Conservation (phyloP, 2,329 filamentous ascomycete genomes). For the Spiromastix sp. region DNA sequence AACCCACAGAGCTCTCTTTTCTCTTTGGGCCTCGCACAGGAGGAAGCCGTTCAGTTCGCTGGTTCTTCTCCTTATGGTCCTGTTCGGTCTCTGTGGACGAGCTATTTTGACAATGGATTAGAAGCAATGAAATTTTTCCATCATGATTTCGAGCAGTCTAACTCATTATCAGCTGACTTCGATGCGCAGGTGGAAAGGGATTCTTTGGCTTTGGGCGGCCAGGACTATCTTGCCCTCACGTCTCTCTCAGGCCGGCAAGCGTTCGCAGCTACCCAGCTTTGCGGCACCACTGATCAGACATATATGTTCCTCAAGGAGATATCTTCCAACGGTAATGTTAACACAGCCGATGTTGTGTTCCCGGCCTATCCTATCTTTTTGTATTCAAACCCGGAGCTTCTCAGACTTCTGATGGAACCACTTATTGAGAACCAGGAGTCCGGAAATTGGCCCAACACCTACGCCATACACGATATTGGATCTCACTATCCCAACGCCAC, state of each 20-base stretch:
- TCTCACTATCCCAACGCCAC: slow-evolving; percentile 44
- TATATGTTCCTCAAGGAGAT: slow-evolving; percentile 79
- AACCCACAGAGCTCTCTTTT: too few relatives aligned
- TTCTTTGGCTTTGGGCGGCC: slow-evolving; percentile 62
- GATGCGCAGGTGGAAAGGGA: slow-evolving; percentile 59
- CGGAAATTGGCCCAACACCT: slow-evolving; percentile 67
- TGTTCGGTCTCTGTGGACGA: slow-evolving; percentile 72
- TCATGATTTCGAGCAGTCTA: slow-evolving; percentile 57
- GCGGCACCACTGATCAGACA: slow-evolving; percentile 58
- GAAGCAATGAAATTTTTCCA: slow-evolving; percentile 68
- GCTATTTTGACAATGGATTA: slow-evolving; percentile 55
- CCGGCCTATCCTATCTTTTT: slow-evolving; percentile 78
- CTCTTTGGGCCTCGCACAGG: slow-evolving; percentile 66
- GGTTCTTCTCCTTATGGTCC: slow-evolving; percentile 62
- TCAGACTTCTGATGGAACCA: slow-evolving; percentile 69
- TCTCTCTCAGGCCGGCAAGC: slow-evolving; percentile 70
- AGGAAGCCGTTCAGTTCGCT: slow-evolving; percentile 73
- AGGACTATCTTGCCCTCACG: slow-evolving; percentile 67
- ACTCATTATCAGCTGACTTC: slow-evolving; percentile 57
- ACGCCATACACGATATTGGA: slow-evolving; percentile 44
- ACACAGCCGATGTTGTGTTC: slow-evolving; percentile 82
- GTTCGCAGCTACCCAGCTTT: slow-evolving; percentile 66
- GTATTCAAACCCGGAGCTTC: slow-evolving; percentile 72
- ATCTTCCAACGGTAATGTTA: slow-evolving; percentile 72
- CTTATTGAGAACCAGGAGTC: slow-evolving; percentile 71